Conservation (phyloP, 2,329 filamentous ascomycete species). For the Neophaeococcomyces mojaviensis region DNA sequence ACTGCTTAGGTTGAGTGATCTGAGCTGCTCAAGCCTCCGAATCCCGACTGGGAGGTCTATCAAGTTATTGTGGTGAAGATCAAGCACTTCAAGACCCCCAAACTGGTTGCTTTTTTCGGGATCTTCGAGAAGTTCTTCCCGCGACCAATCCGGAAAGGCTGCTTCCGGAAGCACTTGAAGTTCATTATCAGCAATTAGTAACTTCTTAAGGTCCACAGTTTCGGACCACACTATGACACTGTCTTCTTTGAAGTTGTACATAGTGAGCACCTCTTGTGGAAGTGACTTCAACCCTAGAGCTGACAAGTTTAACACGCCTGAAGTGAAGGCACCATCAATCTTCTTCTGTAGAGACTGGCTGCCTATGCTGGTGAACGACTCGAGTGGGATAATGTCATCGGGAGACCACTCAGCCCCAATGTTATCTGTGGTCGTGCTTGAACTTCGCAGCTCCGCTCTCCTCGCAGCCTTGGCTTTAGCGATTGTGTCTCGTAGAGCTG, state of each 20-base stretch:
- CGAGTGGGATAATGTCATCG: background rate
- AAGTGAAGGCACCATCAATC: conserved; percentile 52
- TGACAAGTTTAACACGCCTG: conserved; percentile 80
- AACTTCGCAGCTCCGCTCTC: conserved; percentile 24
- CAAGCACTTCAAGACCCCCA: conserved; percentile 69
- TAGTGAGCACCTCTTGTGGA: conserved; percentile 73
- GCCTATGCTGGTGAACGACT: background rate
- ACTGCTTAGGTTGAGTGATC: conserved; percentile 74
- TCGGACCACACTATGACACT: conserved; percentile 74
- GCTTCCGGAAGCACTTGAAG: conserved; percentile 64
- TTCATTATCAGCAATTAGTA: conserved; percentile 87
- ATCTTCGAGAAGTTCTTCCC: conserved; percentile 50
- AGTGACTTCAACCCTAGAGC: conserved; percentile 73
- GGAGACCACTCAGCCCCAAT: background rate
- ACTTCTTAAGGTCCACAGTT: conserved; percentile 74
- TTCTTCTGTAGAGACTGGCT: conserved; percentile 2
- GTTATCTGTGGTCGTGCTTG: background rate
- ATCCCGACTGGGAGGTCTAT: conserved; percentile 66
- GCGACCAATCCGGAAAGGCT: conserved; percentile 67
- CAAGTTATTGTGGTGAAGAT: conserved; percentile 79
- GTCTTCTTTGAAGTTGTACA: conserved; percentile 71
- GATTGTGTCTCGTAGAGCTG: conserved; percentile 79
- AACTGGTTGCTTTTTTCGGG: conserved; percentile 72
- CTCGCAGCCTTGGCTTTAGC: conserved; percentile 68
- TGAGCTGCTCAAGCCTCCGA: conserved; percentile 63